These are phyloP conservation scores for Alternaria novae-zelandiae DNA, from an alignment of 2,329 filamentous ascomycete species.

Conservation along the genomic window DNA sequence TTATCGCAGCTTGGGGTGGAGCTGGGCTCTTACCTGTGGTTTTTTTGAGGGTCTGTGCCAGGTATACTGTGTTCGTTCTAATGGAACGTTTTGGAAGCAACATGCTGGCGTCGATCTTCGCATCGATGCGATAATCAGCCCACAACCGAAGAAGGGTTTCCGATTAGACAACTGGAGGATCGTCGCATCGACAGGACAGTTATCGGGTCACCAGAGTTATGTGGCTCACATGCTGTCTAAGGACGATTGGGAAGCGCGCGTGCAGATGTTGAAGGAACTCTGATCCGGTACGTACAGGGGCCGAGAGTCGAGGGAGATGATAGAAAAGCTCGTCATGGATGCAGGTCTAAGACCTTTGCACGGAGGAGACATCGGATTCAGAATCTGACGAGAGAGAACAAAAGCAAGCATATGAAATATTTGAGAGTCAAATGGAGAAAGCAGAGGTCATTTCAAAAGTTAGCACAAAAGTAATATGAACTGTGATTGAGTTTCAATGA, in stretches of 20 bases:
- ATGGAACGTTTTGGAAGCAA: no score
- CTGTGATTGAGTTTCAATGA: rapidly evolving
- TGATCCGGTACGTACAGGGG: neutral
- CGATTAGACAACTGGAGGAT: no score
- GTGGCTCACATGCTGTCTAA: no score
- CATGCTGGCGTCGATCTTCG: no score
- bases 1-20: no score
- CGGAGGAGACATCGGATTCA: neutral
- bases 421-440: neutral
- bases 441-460: neutral
- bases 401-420: neutral
- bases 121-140: no score
- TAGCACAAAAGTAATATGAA: neutral
- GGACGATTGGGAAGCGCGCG: neutral
- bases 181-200: no score
- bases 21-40: no score
- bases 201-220: no score
- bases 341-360: neutral
- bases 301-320: neutral
- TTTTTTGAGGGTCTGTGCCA: no score
- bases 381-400: neutral
- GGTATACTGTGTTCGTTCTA: no score
- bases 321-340: neutral
- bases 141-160: no score
- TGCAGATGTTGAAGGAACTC: neutral